Evolutionary conservation across 345 rosid genomes (phyloP).

Genomic region (Lepidium africanum): DNA sequence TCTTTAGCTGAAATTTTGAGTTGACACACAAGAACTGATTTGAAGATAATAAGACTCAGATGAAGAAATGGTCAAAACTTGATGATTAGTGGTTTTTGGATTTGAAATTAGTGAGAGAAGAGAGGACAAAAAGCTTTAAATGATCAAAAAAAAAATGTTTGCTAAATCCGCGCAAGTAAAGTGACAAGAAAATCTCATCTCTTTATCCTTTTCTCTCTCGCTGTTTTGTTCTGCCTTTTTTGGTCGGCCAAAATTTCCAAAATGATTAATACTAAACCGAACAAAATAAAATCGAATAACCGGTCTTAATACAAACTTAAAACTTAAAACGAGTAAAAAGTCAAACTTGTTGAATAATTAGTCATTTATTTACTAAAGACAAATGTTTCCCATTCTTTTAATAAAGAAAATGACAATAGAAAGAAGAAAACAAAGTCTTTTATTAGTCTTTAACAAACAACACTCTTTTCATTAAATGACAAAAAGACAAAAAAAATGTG

Average conservation of each 20-base stretch:
- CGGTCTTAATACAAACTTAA: not conserved
- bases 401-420: not conserved
- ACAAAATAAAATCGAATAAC: not conserved
- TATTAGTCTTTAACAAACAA: constrained; percentile 4
- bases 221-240: constrained; percentile 10
- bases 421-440: constrained; percentile 8
- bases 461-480: constrained; percentile 7
- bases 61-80: constrained; percentile 13
- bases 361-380: not conserved
- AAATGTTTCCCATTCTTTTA: not conserved
- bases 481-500: not conserved
- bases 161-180: constrained; percentile 1
- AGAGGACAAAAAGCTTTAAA: constrained; percentile 2
- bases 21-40: constrained; percentile 3
- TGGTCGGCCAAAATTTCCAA: constrained; percentile 4
- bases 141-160: constrained; percentile 6
- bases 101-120: not conserved
- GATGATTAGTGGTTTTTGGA: not conserved
- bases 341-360: not conserved
- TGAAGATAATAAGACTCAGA: constrained; percentile 10
- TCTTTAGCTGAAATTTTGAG: too few species aligned
- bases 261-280: not conserved
- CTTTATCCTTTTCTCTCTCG: constrained; percentile 1
- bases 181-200: constrained; percentile 12
- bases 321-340: not conserved